These are phyloP conservation scores for Clavispora vitiphila DNA, from an alignment of 805 yeast genomes.

Conservation along the genomic window DNA sequence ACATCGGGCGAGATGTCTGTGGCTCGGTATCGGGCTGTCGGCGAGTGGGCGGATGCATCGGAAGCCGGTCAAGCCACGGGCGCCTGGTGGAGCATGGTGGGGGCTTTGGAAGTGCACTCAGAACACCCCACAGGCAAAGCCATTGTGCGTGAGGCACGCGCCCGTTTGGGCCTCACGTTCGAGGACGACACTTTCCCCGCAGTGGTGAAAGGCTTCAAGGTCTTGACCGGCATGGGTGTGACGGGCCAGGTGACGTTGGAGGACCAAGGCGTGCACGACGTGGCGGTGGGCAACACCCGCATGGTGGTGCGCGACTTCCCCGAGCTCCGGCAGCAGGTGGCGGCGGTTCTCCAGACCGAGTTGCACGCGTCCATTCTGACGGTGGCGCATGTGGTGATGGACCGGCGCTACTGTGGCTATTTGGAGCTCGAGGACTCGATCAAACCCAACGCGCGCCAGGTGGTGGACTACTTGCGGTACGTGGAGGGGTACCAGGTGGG, in stretches of 20 bases:
- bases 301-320: conserved; percentile 27
- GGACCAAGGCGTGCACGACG: conserved; percentile 2
- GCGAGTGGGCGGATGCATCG: too few species aligned
- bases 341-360: conserved; percentile 7
- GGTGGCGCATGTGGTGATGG: conserved; percentile 52
- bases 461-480: conserved; percentile 49
- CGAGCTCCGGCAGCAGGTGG: conserved; percentile 7
- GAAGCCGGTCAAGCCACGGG: too few species aligned
- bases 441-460: conserved; percentile 58
- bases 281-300: conserved; percentile 48
- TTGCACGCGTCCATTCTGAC: conserved; percentile 34
- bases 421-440: conserved; percentile 64
- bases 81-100: conserved; percentile 55
- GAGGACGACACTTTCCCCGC: conserved; percentile 27
- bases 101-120: conserved; percentile 59
- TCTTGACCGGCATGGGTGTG: conserved; percentile 44
- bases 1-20: conserved; percentile 76
- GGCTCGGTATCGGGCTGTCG: conserved; percentile 2
- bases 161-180: conserved; percentile 22
- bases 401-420: conserved; percentile 57
- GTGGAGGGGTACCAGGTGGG: conserved; percentile 58
- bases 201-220: conserved; percentile 29
- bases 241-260: conserved; percentile 25
- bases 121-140: conserved; percentile 91
- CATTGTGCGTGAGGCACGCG: conserved; percentile 38